A percentile compares a stretch with the other conserved stretches of the same genome.
phyloP scores from a whole-genome alignment of 2,329 filamentous ascomycete species.

The Pyrenophora teres region DNA sequence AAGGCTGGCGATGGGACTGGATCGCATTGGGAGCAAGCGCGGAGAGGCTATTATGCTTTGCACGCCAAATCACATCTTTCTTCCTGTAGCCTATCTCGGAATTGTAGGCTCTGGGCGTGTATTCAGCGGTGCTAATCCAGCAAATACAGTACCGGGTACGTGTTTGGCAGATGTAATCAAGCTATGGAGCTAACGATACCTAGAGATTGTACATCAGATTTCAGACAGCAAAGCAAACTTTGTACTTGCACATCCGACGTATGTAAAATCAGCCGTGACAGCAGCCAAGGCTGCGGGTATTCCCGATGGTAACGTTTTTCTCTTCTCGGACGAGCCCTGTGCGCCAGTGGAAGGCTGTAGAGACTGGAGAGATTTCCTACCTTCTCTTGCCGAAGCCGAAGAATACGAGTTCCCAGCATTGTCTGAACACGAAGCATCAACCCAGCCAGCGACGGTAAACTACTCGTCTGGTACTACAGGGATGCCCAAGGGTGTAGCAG shows the following conservation, averaged over 20 bases:
- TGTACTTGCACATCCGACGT: slow-evolving; percentile 39
- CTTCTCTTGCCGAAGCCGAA: slow-evolving; percentile 33
- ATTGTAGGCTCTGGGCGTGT: slow-evolving; percentile 57
- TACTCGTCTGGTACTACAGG: slow-evolving; percentile 60
- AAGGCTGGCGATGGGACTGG: slow-evolving; percentile 54
- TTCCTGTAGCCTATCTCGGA: slow-evolving; percentile 58
- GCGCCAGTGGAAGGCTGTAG: slow-evolving; percentile 27
- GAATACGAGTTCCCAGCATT: slow-evolving; percentile 33
- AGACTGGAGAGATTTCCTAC: slow-evolving; percentile 42
- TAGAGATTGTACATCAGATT: slow-evolving; percentile 45
- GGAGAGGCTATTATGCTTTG: slow-evolving; percentile 59
- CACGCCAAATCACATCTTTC: slow-evolving; percentile 59
- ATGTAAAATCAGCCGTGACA: slow-evolving; percentile 33
- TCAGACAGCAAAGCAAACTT: slow-evolving; percentile 40
- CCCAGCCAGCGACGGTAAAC: slow-evolving; percentile 54
- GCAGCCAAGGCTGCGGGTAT: slow-evolving; percentile 38
- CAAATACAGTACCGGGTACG: slow-evolving; percentile 56
- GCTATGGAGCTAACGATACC: slow-evolving; percentile 6
- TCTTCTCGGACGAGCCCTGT: slow-evolving; percentile 40
- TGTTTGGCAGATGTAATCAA: not conserved
- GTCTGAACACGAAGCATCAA: slow-evolving; percentile 31
- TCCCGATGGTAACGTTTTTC: slow-evolving; percentile 36
- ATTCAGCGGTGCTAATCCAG: slow-evolving; percentile 61
- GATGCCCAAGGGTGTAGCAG: slow-evolving; percentile 57
- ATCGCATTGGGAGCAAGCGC: slow-evolving; percentile 50